phyloP scores from a whole-genome alignment of 805 yeast genomes.

The Alloascoidea africana region DNA sequence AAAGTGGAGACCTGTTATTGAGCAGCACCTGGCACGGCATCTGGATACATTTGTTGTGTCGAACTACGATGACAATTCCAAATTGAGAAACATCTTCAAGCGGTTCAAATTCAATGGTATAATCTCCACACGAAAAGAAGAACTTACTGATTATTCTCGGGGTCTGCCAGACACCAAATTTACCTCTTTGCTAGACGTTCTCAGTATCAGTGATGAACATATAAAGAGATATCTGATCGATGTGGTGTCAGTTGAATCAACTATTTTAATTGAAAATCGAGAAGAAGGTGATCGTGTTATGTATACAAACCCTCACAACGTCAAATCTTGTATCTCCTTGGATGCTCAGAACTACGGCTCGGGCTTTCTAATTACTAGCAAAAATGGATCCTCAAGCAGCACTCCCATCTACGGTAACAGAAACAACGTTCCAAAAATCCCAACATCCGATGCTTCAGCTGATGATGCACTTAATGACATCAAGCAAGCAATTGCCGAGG shows the following conservation, averaged over 20 bases:
- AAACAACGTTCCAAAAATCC: background rate
- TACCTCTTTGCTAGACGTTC: constrained; percentile 41
- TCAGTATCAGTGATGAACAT: constrained; percentile 38
- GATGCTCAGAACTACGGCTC: constrained; percentile 28
- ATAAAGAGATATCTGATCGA: constrained; percentile 54
- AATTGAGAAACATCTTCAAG: constrained; percentile 21
- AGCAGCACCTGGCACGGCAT: constrained; percentile 31
- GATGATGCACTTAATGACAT: constrained; percentile 5
- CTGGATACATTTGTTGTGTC: constrained; percentile 56
- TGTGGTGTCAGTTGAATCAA: constrained; percentile 38
- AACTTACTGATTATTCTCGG: constrained; percentile 34
- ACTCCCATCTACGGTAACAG: constrained; percentile 32
- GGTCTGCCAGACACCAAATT: constrained; percentile 27
- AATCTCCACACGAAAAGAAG: constrained; percentile 37
- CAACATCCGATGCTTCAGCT: background rate
- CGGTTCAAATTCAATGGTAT: constrained; percentile 19
- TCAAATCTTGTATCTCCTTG: constrained; percentile 26
- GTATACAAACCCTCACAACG: constrained; percentile 21
- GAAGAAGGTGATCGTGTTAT: constrained; percentile 33
- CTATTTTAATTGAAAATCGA: constrained; percentile 36
- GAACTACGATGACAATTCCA: constrained; percentile 34
- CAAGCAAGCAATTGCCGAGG: constrained; percentile 2
- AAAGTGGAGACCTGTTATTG: constrained; percentile 48
- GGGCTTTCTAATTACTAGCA: constrained; percentile 21
- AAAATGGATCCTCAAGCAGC: constrained; percentile 27